Evolutionary conservation across 495 filamentous ascomycete genomes (phyloP), one percentile per base, ranked within the genome.

Genomic region (Penicillium nucicola): DNA sequence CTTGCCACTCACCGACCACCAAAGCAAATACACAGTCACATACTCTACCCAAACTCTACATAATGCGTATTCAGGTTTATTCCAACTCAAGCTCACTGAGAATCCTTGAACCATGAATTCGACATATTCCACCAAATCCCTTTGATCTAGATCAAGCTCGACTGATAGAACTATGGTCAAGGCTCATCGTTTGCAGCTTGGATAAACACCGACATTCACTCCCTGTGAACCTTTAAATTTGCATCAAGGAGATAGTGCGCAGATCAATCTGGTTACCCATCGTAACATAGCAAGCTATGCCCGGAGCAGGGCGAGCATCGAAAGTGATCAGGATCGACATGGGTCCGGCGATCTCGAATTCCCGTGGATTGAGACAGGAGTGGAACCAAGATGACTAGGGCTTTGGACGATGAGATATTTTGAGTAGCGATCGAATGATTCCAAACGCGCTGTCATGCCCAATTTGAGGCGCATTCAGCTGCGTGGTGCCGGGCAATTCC

Each of bases 241-340:
- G 25, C 45, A 48, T 31, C 35, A 32, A 48, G 25, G 23, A 47
- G 32, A 5, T 8, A 39, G 35, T 13, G 12, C 25, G 45, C n/a
- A 39, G 45, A 39, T 48, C 45, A 32, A 15, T 13, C 9, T 17
- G 35, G 45, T 48, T 48, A 25, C 45, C 45, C 34, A 18, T 38
- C 45, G 45, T 37, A 38, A 47, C 34, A 47, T 19, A 5, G 28
- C 3, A 37, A 13, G 34, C 34, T 47, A 47, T 47, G 34, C 20
- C 14, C 14, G 14, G 19, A n/a, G 19, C 32, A 39, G 35, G 45
- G 45, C 25, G 17, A 23, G 25, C 23, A 15, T 31, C 14, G 11
- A 17, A 38, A 37, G 15, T 47, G 15, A 20, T 15, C 23, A 39
- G 3, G 45, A 48, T 39, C 45, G 45, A 11, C 23, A 15, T 12